Conservation (phyloP, 495 filamentous ascomycete species). For the Aspergillus steynii region DNA sequence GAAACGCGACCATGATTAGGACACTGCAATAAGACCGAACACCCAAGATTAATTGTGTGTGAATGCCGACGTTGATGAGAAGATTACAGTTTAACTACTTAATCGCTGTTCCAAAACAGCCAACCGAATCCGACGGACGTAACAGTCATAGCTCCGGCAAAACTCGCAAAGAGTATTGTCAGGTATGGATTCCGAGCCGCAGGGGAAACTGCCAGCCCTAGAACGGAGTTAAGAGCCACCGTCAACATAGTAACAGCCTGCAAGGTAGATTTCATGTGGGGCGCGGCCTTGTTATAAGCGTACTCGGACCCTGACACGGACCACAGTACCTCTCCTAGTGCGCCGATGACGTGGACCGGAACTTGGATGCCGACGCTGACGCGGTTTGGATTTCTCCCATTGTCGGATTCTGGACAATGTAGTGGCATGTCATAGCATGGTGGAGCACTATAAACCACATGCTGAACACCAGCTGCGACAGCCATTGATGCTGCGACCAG, state of each 20-base stretch:
- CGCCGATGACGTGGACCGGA: neutral
- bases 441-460: neutral
- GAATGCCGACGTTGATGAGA: too few species aligned
- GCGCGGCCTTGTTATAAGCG: neutral
- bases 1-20: too few species aligned
- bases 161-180: neutral
- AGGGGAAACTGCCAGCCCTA: neutral
- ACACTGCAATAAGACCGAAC: too few species aligned
- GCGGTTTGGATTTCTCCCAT: neutral
- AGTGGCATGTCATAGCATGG: neutral
- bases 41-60: too few species aligned
- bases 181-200: neutral
- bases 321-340: neutral
- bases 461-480: neutral
- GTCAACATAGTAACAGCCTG: neutral
- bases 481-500: neutral
- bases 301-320: neutral
- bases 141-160: neutral
- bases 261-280: neutral
- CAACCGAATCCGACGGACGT: neutral
- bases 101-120: neutral
- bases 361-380: neutral
- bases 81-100: neutral
- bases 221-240: neutral
- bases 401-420: neutral